A percentile compares a stretch with the other conserved stretches of the same genome.
Conservation (phyloP, 2,329 filamentous ascomycete species). For the Aspergillus niger region DNA sequence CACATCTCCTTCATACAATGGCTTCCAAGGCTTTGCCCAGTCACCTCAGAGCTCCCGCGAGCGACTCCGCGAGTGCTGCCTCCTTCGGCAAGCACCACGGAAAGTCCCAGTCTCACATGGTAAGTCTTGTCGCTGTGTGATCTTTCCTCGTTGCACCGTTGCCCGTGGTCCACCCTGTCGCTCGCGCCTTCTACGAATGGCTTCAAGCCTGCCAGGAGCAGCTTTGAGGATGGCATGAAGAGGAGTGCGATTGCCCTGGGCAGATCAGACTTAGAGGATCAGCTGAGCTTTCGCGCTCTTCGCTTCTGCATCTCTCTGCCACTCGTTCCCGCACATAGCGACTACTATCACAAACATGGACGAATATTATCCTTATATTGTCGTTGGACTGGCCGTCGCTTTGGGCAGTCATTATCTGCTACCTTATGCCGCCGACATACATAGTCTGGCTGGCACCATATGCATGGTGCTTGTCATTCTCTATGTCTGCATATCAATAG, state of each 20-base stretch:
- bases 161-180: not conserved
- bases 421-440: no score
- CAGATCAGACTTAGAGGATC: not conserved
- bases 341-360: no score
- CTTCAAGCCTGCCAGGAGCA: not conserved
- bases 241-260: not conserved
- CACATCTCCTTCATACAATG: slow-evolving; percentile 53
- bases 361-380: no score
- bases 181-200: not conserved
- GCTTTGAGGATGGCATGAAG: not conserved
- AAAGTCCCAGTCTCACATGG: slow-evolving; percentile 59
- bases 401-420: no score
- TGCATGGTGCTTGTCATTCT: no score
- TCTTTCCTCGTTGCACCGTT: not conserved
- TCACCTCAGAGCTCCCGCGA: slow-evolving; percentile 71
- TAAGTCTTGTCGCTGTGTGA: slow-evolving; percentile 38
- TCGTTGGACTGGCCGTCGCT: no score
- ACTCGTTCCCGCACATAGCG: not conserved
- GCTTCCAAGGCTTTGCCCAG: slow-evolving; percentile 76
- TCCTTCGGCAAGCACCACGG: slow-evolving; percentile 54
- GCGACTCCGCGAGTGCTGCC: slow-evolving; percentile 37
- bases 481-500: no score
- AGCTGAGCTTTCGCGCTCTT: not conserved
- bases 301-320: not conserved
- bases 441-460: no score